These are phyloP conservation scores for Paraconiothyrium sp. DNA, from an alignment of 2,329 filamentous ascomycete genomes.

Conservation along the genomic window DNA sequence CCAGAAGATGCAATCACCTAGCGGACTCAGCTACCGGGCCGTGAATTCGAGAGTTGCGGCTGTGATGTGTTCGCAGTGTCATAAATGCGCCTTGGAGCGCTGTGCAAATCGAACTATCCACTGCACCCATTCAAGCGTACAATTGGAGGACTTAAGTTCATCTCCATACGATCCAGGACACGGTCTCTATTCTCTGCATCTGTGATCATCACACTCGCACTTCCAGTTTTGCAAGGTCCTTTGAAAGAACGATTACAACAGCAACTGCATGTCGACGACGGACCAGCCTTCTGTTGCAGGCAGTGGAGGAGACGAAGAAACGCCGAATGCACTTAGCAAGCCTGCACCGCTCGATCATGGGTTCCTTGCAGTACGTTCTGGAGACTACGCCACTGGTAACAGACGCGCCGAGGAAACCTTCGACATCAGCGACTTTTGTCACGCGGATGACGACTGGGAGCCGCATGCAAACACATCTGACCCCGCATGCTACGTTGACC, in stretches of 20 bases:
- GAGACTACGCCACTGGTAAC: background rate
- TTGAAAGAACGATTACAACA: background rate
- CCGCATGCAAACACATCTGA: slow-evolving; percentile 2
- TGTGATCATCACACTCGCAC: background rate
- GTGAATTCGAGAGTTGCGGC: slow-evolving; percentile 12
- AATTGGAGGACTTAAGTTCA: background rate
- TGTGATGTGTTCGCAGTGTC: slow-evolving; percentile 18
- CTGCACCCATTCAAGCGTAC: slow-evolving; percentile 3
- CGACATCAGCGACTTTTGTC: slow-evolving; percentile 6
- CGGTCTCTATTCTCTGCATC: background rate
- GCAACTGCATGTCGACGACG: slow-evolving; percentile 2
- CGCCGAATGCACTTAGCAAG: background rate
- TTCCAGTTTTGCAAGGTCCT: background rate
- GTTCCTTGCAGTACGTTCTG: background rate
- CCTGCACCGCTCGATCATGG: background rate
- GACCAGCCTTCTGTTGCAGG: background rate
- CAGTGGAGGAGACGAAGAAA: slow-evolving; percentile 3
- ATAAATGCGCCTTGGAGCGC: slow-evolving; percentile 5
- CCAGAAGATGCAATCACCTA: slow-evolving; percentile 17
- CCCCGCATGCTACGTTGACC: slow-evolving; percentile 25
- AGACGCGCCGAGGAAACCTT: background rate
- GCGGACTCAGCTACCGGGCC: background rate
- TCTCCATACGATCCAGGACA: slow-evolving; percentile 5
- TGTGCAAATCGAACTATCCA: background rate
- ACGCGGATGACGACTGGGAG: slow-evolving; percentile 3